Evolutionary conservation across 148 eudicot genomes (phyloP).

Genomic region (Agrostemma githago): DNA sequence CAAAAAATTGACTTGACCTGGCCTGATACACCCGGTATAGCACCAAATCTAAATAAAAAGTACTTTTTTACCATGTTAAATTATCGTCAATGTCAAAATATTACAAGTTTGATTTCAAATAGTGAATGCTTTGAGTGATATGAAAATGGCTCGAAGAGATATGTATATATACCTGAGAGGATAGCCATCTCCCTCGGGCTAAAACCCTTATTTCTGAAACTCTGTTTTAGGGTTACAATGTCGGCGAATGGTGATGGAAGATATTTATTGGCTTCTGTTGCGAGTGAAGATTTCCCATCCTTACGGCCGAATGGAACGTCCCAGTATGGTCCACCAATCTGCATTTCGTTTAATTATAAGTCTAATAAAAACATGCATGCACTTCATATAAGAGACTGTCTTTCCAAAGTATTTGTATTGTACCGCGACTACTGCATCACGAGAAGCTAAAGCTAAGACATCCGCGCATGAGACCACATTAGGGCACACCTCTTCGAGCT

Average conservation of each 20-base stretch:
- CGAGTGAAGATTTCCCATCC: slow-evolving; percentile 41
- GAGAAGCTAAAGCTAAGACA: slow-evolving; percentile 39
- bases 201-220: slow-evolving; percentile 35
- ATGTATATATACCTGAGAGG: slow-evolving; percentile 59
- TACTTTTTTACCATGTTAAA: too few species aligned
- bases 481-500: slow-evolving; percentile 42
- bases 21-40: too few species aligned
- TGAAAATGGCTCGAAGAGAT: too few species aligned
- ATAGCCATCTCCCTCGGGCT: slow-evolving; percentile 41
- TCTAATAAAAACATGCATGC: too few species aligned
- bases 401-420: too few species aligned
- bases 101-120: too few species aligned
- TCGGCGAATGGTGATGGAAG: slow-evolving; percentile 40
- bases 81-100: too few species aligned
- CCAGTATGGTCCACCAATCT: slow-evolving; percentile 52
- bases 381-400: too few species aligned
- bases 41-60: too few species aligned
- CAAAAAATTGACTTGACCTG: background rate
- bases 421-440: slow-evolving; percentile 45
- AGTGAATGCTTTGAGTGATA: too few species aligned
- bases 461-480: slow-evolving; percentile 59
- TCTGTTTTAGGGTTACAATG: slow-evolving; percentile 27
- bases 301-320: slow-evolving; percentile 38
- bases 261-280: slow-evolving; percentile 21
- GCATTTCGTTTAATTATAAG: background rate